Evolutionary conservation across 1,284 basidiomycete genomes (phyloP).

Genomic region (Coniferiporia sulphurascens): DNA sequence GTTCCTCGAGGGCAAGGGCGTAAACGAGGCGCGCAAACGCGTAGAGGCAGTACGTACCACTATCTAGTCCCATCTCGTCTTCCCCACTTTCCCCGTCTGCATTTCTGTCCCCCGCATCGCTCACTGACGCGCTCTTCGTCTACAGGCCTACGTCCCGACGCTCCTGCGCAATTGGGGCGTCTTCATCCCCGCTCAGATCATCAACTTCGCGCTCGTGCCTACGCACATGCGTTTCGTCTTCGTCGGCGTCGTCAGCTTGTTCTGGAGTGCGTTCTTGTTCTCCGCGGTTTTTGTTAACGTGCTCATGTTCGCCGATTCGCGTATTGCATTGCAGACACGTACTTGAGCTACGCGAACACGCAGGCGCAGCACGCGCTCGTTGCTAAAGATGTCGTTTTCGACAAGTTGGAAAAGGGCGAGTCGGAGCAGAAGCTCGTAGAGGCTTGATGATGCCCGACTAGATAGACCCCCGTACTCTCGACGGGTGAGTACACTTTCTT

Average conservation of each 20-base stretch:
- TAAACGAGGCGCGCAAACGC: constrained; percentile 49
- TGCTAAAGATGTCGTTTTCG: not conserved
- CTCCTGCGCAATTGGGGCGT: constrained; percentile 74
- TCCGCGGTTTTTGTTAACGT: constrained; percentile 21
- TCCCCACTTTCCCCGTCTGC: too few relatives aligned
- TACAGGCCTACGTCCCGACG: constrained; percentile 62
- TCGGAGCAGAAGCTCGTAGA: not conserved
- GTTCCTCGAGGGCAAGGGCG: constrained; percentile 61
- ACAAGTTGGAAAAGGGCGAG: constrained; percentile 1
- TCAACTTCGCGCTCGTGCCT: constrained; percentile 81
- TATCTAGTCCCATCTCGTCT: not conserved
- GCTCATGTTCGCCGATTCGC: constrained; percentile 21
- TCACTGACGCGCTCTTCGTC: not conserved
- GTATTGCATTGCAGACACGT: constrained; percentile 16
- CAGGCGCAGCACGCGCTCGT: constrained; percentile 13
- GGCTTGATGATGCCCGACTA: not conserved
- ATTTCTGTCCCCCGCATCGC: not conserved
- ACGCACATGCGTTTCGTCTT: constrained; percentile 75
- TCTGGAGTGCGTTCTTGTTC: constrained; percentile 68
- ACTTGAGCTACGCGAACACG: constrained; percentile 21
- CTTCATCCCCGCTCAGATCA: constrained; percentile 74
- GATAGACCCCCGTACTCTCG: not conserved
- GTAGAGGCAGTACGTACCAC: constrained; percentile 44
- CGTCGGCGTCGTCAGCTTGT: constrained; percentile 75
- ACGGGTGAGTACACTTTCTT: too few relatives aligned